Evolutionary conservation across 805 yeast species (phyloP).

Genomic region (Candida peoriensis): DNA sequence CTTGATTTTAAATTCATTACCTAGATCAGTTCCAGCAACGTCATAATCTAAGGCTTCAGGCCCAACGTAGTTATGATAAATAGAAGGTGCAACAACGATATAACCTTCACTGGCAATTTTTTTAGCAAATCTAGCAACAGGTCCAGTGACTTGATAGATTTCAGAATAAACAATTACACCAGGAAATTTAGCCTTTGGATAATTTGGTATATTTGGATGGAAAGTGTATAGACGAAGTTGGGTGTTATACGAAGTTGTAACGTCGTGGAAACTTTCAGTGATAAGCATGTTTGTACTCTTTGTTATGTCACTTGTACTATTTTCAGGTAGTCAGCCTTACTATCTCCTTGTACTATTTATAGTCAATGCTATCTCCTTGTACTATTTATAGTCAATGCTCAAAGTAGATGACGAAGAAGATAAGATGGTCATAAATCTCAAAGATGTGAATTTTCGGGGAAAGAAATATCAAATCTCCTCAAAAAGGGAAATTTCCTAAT

Average conservation of each 20-base stretch:
- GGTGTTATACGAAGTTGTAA: constrained; percentile 60
- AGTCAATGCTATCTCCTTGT: too few relatives aligned
- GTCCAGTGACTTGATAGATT: constrained; percentile 80
- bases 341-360: too few relatives aligned
- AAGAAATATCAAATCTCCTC: too few relatives aligned
- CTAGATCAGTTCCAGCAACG: constrained; percentile 67
- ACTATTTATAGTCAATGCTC: too few relatives aligned
- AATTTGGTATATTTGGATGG: constrained; percentile 65
- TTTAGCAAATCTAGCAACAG: constrained; percentile 72
- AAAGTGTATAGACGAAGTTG: constrained; percentile 60
- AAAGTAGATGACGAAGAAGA: too few relatives aligned
- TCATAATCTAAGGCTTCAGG: constrained; percentile 67
- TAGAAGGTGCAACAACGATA: constrained; percentile 74
- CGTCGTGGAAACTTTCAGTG: constrained; percentile 59
- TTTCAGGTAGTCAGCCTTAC: too few relatives aligned
- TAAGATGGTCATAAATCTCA: too few relatives aligned
- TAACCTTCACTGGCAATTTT: constrained; percentile 77
- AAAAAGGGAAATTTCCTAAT: too few relatives aligned
- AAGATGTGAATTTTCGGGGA: too few relatives aligned
- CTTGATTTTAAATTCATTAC: constrained; percentile 59
- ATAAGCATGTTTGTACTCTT: constrained; percentile 69
- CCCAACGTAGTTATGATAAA: constrained; percentile 68
- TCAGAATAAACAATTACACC: constrained; percentile 77
- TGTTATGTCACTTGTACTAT: too few relatives aligned
- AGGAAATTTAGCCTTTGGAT: constrained; percentile 77